Evolutionary conservation across 2,329 filamentous ascomycete species (phyloP).

Genomic region (Aspergillus ruber): DNA sequence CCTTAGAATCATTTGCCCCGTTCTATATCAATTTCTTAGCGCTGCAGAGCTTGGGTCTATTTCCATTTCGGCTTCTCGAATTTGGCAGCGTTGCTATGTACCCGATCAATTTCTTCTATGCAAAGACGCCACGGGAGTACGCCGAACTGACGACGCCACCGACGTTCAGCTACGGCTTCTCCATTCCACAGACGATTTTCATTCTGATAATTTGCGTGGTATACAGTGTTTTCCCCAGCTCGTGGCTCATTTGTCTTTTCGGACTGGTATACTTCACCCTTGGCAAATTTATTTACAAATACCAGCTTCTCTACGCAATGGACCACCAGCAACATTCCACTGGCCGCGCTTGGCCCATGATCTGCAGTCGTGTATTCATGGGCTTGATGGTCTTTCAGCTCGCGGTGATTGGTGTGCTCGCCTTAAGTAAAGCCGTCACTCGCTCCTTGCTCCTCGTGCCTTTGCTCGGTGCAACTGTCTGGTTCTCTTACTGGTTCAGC

Average conservation of each 20-base stretch:
- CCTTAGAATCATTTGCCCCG: slow-evolving; percentile 65
- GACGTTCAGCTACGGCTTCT: slow-evolving; percentile 92
- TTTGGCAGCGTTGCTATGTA: slow-evolving; percentile 81
- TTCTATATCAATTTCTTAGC: slow-evolving; percentile 96
- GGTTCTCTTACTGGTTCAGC: slow-evolving; percentile 80
- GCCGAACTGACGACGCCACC: slow-evolving; percentile 75
- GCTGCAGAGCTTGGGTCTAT: slow-evolving; percentile 85
- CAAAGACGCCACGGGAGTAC: slow-evolving; percentile 84
- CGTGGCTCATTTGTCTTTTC: slow-evolving; percentile 73
- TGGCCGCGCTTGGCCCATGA: slow-evolving; percentile 91
- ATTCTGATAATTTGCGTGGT: slow-evolving; percentile 94
- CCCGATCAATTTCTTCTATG: slow-evolving; percentile 68
- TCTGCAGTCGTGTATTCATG: slow-evolving; percentile 83
- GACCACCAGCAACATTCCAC: slow-evolving; percentile 69
- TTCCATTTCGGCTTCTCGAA: slow-evolving; percentile 85
- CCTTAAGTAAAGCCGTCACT: slow-evolving; percentile 65
- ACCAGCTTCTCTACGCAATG: slow-evolving; percentile 97
- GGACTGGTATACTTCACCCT: slow-evolving; percentile 58
- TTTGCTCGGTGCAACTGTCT: slow-evolving; percentile 71
- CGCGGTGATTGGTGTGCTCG: slow-evolving; percentile 81
- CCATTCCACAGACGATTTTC: slow-evolving; percentile 82
- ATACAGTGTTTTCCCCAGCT: slow-evolving; percentile 77
- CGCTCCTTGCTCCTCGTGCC: slow-evolving; percentile 68
- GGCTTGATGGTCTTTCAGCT: slow-evolving; percentile 84
- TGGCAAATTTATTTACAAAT: slow-evolving; percentile 47